Conservation (phyloP, 129 eudicot species). For the Centella asiatica region DNA sequence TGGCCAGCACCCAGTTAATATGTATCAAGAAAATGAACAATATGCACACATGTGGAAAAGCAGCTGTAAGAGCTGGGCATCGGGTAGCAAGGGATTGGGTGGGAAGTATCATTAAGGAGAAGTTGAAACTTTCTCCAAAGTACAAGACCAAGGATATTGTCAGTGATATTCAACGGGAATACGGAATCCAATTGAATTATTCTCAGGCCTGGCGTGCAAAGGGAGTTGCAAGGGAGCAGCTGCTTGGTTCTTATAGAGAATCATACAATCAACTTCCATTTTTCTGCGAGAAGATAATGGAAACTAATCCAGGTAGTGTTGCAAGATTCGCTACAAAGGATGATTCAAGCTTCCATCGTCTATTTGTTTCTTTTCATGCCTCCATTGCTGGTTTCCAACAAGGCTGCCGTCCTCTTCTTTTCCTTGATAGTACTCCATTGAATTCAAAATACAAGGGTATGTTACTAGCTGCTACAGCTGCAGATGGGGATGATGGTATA, state of each 20-base stretch:
- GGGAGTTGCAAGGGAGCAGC: conserved; percentile 14
- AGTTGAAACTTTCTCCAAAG: conserved; percentile 13
- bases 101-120: conserved; percentile 14
- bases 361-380: conserved; percentile 19
- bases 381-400: conserved; percentile 14
- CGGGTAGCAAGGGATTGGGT: conserved; percentile 15
- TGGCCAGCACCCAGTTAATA: conserved; percentile 19
- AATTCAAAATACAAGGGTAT: conserved; percentile 16
- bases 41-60: conserved; percentile 15
- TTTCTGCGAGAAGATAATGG: conserved; percentile 12
- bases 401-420: conserved; percentile 18
- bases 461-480: conserved; percentile 20
- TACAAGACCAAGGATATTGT: conserved; percentile 15
- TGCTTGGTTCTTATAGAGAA: conserved; percentile 16
- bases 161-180: conserved; percentile 7
- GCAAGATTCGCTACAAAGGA: conserved; percentile 18
- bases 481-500: conserved; percentile 21
- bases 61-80: conserved; percentile 6
- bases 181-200: conserved; percentile 16
- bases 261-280: conserved; percentile 11
- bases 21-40: conserved; percentile 15
- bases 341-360: conserved; percentile 20
- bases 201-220: conserved; percentile 21
- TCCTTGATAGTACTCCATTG: conserved; percentile 9
- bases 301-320: conserved; percentile 19